Evolutionary conservation across 306 rosid genomes (phyloP).

Genomic region (Castanea sativa): DNA sequence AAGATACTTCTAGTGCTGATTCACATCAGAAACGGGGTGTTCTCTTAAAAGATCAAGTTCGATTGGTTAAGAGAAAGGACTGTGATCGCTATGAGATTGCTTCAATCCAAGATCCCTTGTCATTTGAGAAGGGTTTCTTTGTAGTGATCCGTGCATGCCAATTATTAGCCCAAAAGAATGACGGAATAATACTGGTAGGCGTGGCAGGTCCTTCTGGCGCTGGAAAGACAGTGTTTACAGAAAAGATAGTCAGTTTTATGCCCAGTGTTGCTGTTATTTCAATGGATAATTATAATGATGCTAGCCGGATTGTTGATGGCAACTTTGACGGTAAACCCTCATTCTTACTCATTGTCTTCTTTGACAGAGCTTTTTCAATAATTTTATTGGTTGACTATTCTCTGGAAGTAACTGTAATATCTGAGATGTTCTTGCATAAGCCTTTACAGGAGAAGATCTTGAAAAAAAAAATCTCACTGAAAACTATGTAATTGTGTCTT

Average conservation of each 20-base stretch:
- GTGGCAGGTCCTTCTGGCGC: constrained; percentile 99
- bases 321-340: constrained; percentile 81
- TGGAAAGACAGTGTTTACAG: constrained; percentile 91
- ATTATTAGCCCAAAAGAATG: constrained; percentile 79
- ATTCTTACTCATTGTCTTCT: constrained; percentile 15
- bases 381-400: not conserved
- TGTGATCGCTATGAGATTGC: constrained; percentile 66
- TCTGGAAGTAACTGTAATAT: not conserved
- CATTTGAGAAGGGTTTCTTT: constrained; percentile 98
- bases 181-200: constrained; percentile 86
- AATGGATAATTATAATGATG: constrained; percentile 93
- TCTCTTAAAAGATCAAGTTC: constrained; percentile 90
- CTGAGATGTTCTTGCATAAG: not conserved
- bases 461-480: not conserved
- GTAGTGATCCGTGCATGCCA: constrained; percentile 92
- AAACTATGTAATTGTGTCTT: not conserved
- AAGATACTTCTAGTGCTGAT: constrained; percentile 48
- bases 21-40: constrained; percentile 67
- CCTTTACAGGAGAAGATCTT: not conserved
- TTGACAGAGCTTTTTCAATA: constrained; percentile 17
- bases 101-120: constrained; percentile 62
- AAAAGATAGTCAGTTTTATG: constrained; percentile 88
- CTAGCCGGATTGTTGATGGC: constrained; percentile 97
- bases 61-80: constrained; percentile 70
- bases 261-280: constrained; percentile 97